These are phyloP conservation scores for Hansenula sp. DNA, from an alignment of 1,139 yeast species.

Conservation along the genomic window DNA sequence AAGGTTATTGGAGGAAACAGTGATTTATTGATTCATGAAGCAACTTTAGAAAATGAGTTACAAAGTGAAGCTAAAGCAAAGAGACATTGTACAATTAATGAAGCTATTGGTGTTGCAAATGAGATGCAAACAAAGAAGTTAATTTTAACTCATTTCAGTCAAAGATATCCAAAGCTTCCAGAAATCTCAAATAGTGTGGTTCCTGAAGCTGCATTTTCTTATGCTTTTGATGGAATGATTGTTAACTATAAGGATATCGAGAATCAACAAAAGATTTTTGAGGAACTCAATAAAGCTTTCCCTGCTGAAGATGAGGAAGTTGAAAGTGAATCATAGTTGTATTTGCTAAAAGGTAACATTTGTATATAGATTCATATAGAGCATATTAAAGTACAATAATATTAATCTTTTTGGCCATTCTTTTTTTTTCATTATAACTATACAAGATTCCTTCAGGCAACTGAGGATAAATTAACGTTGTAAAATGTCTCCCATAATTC, in stretches of 20 bases:
- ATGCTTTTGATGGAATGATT: conserved; percentile 64
- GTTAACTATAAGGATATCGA: conserved; percentile 39
- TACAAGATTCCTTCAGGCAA: not conserved
- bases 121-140: conserved; percentile 70
- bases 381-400: too few species aligned
- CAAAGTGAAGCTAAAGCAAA: conserved; percentile 79
- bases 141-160: conserved; percentile 87
- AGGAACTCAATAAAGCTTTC: conserved; percentile 25
- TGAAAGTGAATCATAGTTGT: conserved; percentile 14
- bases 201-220: conserved; percentile 33
- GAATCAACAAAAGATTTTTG: conserved; percentile 25
- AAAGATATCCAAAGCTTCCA: conserved; percentile 75
- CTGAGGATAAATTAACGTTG: conserved; percentile 11
- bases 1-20: conserved; percentile 58
- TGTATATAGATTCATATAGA: not conserved
- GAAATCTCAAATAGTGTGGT: conserved; percentile 24
- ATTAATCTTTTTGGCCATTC: too few species aligned
- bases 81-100: conserved; percentile 86
- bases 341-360: too few species aligned
- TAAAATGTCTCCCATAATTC: conserved; percentile 94
- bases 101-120: conserved; percentile 70
- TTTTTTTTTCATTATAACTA: too few species aligned
- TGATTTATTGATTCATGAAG: conserved; percentile 85
- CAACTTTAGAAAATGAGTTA: conserved; percentile 80
- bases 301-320: conserved; percentile 24